Conservation (phyloP, 2,329 filamentous ascomycete species). For the Penicillium sp. region DNA sequence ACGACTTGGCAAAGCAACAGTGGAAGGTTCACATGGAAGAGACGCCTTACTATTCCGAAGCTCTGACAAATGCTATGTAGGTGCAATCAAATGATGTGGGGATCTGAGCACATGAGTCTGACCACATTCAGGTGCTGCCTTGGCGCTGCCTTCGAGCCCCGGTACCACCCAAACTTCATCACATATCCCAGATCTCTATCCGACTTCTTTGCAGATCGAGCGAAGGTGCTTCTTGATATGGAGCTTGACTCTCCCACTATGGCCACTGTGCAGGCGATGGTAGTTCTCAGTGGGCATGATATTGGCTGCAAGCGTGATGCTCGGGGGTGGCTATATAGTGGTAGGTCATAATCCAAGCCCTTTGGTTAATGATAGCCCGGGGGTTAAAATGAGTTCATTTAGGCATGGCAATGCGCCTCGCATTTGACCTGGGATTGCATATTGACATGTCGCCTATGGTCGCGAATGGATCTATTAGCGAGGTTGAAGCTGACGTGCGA, state of each 20-base stretch:
- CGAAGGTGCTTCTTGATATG: slow-evolving; percentile 40
- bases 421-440: slow-evolving; percentile 35
- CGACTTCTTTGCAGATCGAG: slow-evolving; percentile 35
- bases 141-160: slow-evolving; percentile 33
- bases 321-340: slow-evolving; percentile 40
- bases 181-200: slow-evolving; percentile 29
- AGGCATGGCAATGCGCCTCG: slow-evolving; percentile 38
- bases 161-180: slow-evolving; percentile 24
- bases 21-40: slow-evolving; percentile 6
- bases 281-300: slow-evolving; percentile 41
- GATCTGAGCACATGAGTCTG: neutral
- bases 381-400: neutral
- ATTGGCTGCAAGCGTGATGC: slow-evolving; percentile 35
- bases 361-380: too few species aligned
- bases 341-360: slow-evolving; percentile 18
- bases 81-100: neutral
- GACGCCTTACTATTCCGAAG: slow-evolving; percentile 16
- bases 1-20: slow-evolving; percentile 8
- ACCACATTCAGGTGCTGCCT: slow-evolving; percentile 24
- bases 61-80: slow-evolving; percentile 22
- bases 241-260: slow-evolving; percentile 43
- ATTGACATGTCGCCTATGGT: slow-evolving; percentile 13
- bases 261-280: slow-evolving; percentile 41
- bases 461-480: slow-evolving; percentile 4
- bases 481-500: slow-evolving; percentile 18